Evolutionary conservation across 257 asterid genomes (phyloP).

Genomic region (Nicotiana paniculata): DNA sequence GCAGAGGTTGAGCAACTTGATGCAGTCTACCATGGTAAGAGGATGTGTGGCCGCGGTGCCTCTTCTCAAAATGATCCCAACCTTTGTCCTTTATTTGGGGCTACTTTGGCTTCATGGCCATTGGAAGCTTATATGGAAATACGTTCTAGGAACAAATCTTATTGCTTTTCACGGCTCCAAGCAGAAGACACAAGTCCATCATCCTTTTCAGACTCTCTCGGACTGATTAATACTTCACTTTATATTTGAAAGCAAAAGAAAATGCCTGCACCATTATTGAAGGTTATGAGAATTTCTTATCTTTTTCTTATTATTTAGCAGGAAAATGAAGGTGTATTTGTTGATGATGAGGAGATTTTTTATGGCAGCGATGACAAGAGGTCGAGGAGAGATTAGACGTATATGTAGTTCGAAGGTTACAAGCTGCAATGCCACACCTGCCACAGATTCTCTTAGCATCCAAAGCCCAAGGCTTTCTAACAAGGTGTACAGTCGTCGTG

Average conservation of each 20-base stretch:
- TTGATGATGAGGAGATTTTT: constrained; percentile 11
- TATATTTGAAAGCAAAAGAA: neutral
- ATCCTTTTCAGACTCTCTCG: neutral
- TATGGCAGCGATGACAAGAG: constrained; percentile 18
- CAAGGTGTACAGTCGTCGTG: neutral
- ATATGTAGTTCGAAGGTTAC: constrained; percentile 9
- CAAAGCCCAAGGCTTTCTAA: constrained; percentile 7
- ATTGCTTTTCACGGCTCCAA: constrained; percentile 18
- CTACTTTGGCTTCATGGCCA: constrained; percentile 19
- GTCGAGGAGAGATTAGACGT: constrained; percentile 18
- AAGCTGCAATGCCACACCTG: constrained; percentile 13
- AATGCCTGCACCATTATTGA: neutral
- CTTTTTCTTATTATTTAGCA: neutral
- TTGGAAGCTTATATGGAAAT: constrained; percentile 21
- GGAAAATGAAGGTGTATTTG: constrained; percentile 15
- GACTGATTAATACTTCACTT: neutral
- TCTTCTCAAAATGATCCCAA: constrained; percentile 18
- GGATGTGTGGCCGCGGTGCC: constrained; percentile 26
- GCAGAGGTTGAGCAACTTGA: constrained; percentile 21
- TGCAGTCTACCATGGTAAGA: constrained; percentile 20
- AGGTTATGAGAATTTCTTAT: neutral
- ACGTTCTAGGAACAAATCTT: constrained; percentile 18
- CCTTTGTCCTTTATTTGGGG: constrained; percentile 18
- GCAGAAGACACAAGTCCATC: constrained; percentile 21
- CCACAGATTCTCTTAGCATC: constrained; percentile 7